A percentile compares a stretch with the other conserved stretches of the same genome.
These are phyloP conservation scores for Myochromella boudieri DNA, from an alignment of 768 basidiomycete genomes.

Conservation along the genomic window DNA sequence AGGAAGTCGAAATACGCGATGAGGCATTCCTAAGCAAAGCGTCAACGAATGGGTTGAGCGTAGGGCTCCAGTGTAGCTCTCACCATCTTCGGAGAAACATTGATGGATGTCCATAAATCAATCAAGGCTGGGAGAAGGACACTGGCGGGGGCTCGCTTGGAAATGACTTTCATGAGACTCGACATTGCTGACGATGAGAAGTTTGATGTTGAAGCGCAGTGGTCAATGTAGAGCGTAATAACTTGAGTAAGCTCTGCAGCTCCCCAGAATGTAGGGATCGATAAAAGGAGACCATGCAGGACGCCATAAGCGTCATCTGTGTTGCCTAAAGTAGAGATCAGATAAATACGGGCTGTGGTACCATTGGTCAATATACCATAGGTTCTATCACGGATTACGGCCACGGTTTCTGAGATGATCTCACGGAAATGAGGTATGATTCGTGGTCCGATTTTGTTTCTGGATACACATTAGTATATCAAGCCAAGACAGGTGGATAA, in stretches of 20 bases:
- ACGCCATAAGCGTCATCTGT: conserved; percentile 40
- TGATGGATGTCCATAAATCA: conserved; percentile 50
- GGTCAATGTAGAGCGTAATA: conserved; percentile 55
- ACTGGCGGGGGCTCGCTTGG: conserved; percentile 70
- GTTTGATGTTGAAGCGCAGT: conserved; percentile 30
- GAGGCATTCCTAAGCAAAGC: conserved; percentile 28
- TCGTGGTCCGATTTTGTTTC: conserved; percentile 79
- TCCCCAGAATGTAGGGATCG: conserved; percentile 85
- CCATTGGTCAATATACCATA: conserved; percentile 27
- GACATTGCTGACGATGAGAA: conserved; percentile 33
- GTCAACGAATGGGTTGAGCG: neutral
- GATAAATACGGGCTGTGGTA: neutral
- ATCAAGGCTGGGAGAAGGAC: conserved; percentile 65
- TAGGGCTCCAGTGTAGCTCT: no score
- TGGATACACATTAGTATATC: conserved; percentile 27
- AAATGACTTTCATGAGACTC: conserved; percentile 57
- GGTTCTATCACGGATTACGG: conserved; percentile 42
- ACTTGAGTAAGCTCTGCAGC: conserved; percentile 55
- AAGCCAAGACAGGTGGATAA: neutral
- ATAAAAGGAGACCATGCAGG: conserved; percentile 66
- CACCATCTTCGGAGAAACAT: conserved; percentile 37
- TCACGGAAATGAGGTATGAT: conserved; percentile 83
- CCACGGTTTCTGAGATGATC: conserved; percentile 59
- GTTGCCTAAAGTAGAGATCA: conserved; percentile 21
- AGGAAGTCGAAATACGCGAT: conserved; percentile 69